Conservation (phyloP, 2,329 filamentous ascomycete species). For the Trichophyton simii region DNA sequence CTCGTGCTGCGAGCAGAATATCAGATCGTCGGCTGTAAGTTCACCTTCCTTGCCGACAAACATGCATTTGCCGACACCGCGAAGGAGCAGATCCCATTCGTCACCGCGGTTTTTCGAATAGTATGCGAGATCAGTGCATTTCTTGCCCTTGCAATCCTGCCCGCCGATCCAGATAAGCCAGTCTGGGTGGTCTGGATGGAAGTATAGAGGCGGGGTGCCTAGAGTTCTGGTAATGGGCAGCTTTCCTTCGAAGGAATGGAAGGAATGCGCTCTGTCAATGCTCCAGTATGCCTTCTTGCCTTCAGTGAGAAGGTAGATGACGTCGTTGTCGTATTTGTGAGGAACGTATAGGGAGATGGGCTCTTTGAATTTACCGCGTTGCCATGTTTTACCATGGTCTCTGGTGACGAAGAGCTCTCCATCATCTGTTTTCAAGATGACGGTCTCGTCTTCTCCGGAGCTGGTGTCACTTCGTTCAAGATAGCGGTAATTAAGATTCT, state of each 20-base stretch:
- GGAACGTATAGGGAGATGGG: constrained; percentile 59
- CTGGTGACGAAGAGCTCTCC: constrained; percentile 59
- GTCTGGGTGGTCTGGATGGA: constrained; percentile 74
- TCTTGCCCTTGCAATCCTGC: constrained; percentile 48
- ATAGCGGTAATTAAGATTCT: constrained; percentile 54
- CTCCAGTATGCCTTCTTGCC: constrained; percentile 64
- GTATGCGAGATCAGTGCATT: constrained; percentile 58
- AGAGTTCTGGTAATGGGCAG: constrained; percentile 41
- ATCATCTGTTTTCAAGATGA: constrained; percentile 48
- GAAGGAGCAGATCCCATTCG: constrained; percentile 63
- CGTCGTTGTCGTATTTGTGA: constrained; percentile 70
- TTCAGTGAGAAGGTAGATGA: constrained; percentile 71
- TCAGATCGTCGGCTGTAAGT: constrained; percentile 46
- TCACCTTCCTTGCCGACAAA: constrained; percentile 60
- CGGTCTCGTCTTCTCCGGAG: constrained; percentile 57
- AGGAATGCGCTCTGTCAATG: constrained; percentile 60
- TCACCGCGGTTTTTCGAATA: constrained; percentile 65
- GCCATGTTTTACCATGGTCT: constrained; percentile 84
- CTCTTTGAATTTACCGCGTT: constrained; percentile 55
- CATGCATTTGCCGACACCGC: constrained; percentile 68
- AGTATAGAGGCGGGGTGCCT: constrained; percentile 49
- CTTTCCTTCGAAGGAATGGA: constrained; percentile 62
- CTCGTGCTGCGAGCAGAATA: constrained; percentile 52
- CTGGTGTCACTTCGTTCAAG: constrained; percentile 62
- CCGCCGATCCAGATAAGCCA: constrained; percentile 85